A percentile compares a stretch with the other conserved stretches of the same genome.
Evolutionary conservation across 148 eudicot species (phyloP).

Genomic region (Cornus suecica): DNA sequence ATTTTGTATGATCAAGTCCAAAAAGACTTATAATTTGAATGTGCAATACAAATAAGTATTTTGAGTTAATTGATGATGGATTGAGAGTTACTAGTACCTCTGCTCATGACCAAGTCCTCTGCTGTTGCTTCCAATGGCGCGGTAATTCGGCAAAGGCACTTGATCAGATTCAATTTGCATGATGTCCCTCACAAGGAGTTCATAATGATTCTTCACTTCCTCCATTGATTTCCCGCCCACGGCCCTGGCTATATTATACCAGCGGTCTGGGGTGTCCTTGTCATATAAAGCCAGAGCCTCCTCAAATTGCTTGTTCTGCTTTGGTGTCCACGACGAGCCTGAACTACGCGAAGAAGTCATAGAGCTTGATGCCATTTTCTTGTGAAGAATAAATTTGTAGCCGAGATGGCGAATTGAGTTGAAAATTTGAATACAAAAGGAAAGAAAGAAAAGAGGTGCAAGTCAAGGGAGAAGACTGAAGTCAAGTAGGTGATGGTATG

Average conservation of each 20-base stretch:
- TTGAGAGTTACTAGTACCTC: conserved; percentile 2
- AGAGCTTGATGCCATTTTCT: conserved; percentile 36
- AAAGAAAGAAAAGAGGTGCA: neutral
- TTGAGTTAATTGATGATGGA: neutral
- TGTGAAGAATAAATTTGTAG: neutral
- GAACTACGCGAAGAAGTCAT: conserved; percentile 27
- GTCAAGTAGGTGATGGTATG: conserved; percentile 32
- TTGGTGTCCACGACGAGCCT: conserved; percentile 36
- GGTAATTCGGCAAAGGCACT: conserved; percentile 45
- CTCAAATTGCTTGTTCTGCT: conserved; percentile 58
- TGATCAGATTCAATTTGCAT: conserved; percentile 40
- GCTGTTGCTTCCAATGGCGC: conserved; percentile 14
- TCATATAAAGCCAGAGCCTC: conserved; percentile 45
- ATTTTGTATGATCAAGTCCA: neutral
- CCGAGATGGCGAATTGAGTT: neutral
- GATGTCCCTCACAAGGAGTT: conserved; percentile 40
- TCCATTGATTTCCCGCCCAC: conserved; percentile 49
- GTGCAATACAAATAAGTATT: neutral
- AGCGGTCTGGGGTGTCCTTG: conserved; percentile 61
- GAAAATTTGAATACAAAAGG: neutral
- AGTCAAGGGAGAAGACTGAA: conserved; percentile 17
- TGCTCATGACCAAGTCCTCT: conserved; percentile 19
- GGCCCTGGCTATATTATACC: conserved; percentile 46
- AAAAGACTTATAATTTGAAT: neutral
- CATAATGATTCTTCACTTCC: conserved; percentile 52